These are phyloP conservation scores for Cryptococcus maquisensis DNA, from an alignment of 1,284 basidiomycete genomes.

Conservation along the genomic window DNA sequence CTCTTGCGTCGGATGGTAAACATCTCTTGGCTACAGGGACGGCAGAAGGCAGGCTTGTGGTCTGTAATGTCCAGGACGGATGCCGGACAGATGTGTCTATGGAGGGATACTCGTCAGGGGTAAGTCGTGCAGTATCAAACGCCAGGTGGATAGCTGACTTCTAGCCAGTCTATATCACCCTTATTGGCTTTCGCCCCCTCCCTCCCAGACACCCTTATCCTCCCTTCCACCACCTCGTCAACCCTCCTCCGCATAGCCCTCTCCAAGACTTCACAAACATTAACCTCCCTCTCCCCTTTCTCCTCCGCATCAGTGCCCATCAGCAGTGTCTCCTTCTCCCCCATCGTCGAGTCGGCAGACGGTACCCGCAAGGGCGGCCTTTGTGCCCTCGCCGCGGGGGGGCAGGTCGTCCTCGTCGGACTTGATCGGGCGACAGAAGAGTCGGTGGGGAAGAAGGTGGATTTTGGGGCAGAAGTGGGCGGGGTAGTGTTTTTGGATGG, in stretches of 20 bases:
- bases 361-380: constrained; percentile 10
- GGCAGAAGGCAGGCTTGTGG: no score
- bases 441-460: constrained; percentile 3
- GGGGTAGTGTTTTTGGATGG: constrained; percentile 18
- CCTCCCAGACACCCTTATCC: constrained; percentile 5
- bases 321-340: constrained; percentile 12
- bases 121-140: no score
- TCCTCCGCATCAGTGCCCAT: neutral
- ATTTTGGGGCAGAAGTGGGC: constrained; percentile 10
- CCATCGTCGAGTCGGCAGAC: constrained; percentile 1
- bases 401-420: constrained; percentile 10
- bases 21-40: no score
- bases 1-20: no score
- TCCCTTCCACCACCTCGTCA: constrained; percentile 4
- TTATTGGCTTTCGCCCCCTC: no score
- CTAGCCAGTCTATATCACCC: no score
- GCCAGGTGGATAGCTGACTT: no score
- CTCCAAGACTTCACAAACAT: neutral
- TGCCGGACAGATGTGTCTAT: no score
- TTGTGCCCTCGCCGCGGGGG: constrained; percentile 6
- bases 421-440: constrained; percentile 1
- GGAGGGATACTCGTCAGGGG: no score
- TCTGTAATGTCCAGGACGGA: no score
- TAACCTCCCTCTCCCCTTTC: neutral
- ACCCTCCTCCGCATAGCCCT: constrained; percentile 7